These are phyloP conservation scores for Brassica incana DNA, from an alignment of 345 rosid species.

Conservation along the genomic window DNA sequence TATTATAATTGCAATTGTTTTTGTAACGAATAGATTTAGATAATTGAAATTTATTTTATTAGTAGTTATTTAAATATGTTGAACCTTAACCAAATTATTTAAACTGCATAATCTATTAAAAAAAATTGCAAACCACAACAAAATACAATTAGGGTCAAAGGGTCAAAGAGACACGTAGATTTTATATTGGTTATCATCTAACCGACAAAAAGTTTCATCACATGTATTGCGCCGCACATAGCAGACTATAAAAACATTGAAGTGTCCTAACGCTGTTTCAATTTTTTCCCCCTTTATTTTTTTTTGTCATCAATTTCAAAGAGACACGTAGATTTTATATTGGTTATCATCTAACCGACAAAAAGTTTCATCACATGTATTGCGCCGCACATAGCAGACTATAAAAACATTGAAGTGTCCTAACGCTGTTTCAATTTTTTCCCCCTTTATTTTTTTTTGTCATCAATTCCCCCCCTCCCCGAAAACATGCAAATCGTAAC, in stretches of 20 bases:
- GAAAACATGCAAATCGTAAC: no score
- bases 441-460: no score
- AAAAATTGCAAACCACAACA: not conserved
- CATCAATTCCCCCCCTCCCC: no score
- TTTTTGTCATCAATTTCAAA: not conserved
- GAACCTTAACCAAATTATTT: not conserved
- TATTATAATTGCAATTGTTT: no score
- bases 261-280: no score
- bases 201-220: conserved; percentile 4
- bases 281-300: no score
- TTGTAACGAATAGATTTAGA: not conserved
- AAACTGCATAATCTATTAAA: not conserved
- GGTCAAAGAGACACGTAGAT: conserved; percentile 16
- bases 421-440: no score
- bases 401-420: no score
- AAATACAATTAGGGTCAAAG: conserved; percentile 6
- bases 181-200: not conserved
- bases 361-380: not conserved
- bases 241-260: no score
- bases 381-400: no score
- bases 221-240: no score
- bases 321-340: not conserved
- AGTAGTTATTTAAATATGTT: not conserved
- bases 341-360: conserved; percentile 23
- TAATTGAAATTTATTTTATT: not conserved